These are phyloP conservation scores for Cercospora sesami DNA, from an alignment of 2,329 filamentous ascomycete species.

Conservation along the genomic window DNA sequence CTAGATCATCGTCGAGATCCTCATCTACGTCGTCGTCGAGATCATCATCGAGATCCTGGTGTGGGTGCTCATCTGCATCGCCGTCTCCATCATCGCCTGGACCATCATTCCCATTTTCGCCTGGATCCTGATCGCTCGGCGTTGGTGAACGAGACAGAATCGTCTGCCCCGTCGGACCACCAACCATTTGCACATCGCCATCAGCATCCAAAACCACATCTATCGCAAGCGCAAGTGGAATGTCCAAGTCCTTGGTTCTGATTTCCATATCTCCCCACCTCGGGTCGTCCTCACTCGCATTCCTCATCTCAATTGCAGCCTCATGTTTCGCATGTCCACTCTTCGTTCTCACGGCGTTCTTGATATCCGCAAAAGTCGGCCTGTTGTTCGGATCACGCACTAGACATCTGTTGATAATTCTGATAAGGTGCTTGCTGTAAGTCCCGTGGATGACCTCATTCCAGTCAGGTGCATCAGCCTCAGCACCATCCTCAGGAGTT, in stretches of 20 bases:
- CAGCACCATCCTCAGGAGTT: too few relatives aligned
- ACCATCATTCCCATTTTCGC: background rate
- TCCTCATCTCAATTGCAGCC: background rate
- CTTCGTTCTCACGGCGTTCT: background rate
- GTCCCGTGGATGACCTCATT: too few relatives aligned
- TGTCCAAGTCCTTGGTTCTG: background rate
- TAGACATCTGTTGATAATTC: background rate
- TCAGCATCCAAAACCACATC: background rate
- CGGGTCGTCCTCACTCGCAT: background rate
- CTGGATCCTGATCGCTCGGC: background rate
- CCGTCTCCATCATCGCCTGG: background rate
- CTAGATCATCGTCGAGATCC: too few relatives aligned
- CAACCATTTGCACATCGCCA: background rate
- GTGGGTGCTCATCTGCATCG: background rate
- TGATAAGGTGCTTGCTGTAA: background rate
- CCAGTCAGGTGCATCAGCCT: too few relatives aligned
- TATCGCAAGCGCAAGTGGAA: background rate
- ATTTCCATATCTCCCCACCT: background rate
- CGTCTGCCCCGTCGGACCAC: background rate
- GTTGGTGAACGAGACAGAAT: background rate
- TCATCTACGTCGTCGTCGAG: too few relatives aligned
- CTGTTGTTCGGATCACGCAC: background rate
- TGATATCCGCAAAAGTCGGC: background rate
- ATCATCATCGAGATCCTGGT: too few relatives aligned
- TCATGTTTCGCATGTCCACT: background rate